phyloP scores from a whole-genome alignment of 1,284 basidiomycete species.

The Irpex sp. region DNA sequence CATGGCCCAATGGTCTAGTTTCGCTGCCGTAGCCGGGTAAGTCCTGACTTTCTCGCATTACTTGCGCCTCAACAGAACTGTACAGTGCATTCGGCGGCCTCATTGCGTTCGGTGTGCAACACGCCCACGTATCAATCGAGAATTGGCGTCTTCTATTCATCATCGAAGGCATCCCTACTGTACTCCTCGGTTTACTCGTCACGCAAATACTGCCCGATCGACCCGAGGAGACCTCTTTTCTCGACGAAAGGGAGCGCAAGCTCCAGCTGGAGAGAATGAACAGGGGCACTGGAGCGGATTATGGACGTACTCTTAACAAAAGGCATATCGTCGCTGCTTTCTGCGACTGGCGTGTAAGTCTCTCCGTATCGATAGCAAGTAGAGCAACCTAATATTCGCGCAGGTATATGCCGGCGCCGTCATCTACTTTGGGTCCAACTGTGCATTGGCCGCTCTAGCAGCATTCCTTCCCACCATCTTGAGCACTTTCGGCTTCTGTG shows the following conservation, averaged over 20 bases:
- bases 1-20: slow-evolving; percentile 75
- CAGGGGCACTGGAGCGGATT: slow-evolving; percentile 59
- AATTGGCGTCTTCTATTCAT: slow-evolving; percentile 73
- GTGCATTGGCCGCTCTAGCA: slow-evolving; percentile 70
- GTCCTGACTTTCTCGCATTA: not conserved
- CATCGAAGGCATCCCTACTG: slow-evolving; percentile 67
- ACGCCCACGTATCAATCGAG: slow-evolving; percentile 42
- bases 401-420: slow-evolving; percentile 59
- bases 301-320: slow-evolving; percentile 59
- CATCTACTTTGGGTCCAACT: slow-evolving; percentile 78
- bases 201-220: slow-evolving; percentile 68
- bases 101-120: slow-evolving; percentile 66
- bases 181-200: slow-evolving; percentile 64
- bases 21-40: slow-evolving; percentile 68
- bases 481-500: slow-evolving; percentile 60
- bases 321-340: slow-evolving; percentile 60
- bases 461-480: slow-evolving; percentile 86
- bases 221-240: slow-evolving; percentile 68
- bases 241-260: slow-evolving; percentile 68
- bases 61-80: not conserved
- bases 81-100: slow-evolving; percentile 61
- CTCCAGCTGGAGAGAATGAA: slow-evolving; percentile 75
- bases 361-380: not conserved
- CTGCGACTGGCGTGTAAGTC: slow-evolving; percentile 59
- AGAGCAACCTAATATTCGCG: not conserved